phyloP scores from a whole-genome alignment of 2,329 filamentous ascomycete species.

The Colletotrichum melonis region DNA sequence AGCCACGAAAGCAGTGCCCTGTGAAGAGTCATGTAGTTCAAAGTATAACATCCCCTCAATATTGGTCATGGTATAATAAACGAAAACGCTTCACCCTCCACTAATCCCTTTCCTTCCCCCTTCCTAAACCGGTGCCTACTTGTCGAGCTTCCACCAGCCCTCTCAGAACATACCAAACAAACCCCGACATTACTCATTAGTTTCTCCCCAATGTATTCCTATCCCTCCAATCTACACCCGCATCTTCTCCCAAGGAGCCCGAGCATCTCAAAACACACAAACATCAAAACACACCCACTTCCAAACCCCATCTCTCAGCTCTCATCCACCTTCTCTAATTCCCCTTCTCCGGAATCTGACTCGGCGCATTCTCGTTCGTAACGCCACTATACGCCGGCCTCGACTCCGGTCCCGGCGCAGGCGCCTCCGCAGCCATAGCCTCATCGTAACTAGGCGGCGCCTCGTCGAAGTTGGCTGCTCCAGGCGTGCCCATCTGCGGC shows the following conservation, averaged over 20 bases:
- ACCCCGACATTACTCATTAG: background rate
- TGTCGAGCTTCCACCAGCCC: background rate
- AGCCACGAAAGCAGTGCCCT: no score
- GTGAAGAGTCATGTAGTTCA: background rate
- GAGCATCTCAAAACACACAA: background rate
- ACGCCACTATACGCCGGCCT: constrained; percentile 76
- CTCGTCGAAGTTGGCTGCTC: constrained; percentile 69
- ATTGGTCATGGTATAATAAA: constrained; percentile 1
- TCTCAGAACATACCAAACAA: background rate
- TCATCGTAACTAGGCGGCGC: constrained; percentile 97
- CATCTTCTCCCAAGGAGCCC: background rate
- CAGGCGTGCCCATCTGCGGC: constrained; percentile 63
- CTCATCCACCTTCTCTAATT: constrained; percentile 37
- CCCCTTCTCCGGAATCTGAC: constrained; percentile 56
- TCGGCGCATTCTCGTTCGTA: constrained; percentile 70
- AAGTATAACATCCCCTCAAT: background rate
- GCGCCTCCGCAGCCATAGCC: constrained; percentile 82
- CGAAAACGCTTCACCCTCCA: background rate
- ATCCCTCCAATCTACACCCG: no score
- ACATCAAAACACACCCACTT: no score
- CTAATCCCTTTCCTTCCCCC: background rate
- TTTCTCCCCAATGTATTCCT: background rate
- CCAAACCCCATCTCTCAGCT: no score
- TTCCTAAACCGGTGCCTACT: no score
- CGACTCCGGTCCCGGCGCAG: constrained; percentile 75